Evolutionary conservation across 2,329 filamentous ascomycete species (phyloP).

Genomic region (Tolypocladium tundrense): DNA sequence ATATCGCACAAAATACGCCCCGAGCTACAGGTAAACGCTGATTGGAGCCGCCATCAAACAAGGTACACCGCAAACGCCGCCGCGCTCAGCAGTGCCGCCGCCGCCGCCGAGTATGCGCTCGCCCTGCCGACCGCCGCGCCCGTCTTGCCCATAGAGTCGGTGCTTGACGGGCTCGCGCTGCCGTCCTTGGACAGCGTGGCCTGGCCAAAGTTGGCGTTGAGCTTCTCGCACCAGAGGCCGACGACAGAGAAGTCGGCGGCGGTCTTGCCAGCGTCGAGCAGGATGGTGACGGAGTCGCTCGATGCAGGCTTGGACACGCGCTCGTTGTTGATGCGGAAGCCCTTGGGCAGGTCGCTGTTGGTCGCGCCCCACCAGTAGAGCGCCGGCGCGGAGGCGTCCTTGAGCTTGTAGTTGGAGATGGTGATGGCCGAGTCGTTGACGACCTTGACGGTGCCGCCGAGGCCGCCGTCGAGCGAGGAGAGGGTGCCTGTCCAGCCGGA

Average conservation of each 20-base stretch:
- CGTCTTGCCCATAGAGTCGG: background rate
- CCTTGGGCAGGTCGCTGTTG: constrained; percentile 7
- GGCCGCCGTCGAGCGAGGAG: constrained; percentile 12
- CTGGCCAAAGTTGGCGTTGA: constrained; percentile 14
- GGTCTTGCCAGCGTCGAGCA: constrained; percentile 13
- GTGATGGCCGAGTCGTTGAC: constrained; percentile 10
- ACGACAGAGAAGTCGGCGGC: constrained; percentile 11
- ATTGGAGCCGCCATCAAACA: background rate
- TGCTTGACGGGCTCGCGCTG: background rate
- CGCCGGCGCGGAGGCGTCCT: constrained; percentile 14
- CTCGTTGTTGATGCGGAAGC: constrained; percentile 16
- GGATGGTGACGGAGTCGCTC: constrained; percentile 9
- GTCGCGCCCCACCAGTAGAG: constrained; percentile 18
- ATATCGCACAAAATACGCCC: background rate
- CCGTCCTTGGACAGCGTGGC: constrained; percentile 6
- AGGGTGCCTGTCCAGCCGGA: constrained; percentile 9
- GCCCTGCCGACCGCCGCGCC: background rate
- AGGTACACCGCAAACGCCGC: background rate
- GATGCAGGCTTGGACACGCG: constrained; percentile 9
- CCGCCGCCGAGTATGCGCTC: background rate
- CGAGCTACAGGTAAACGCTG: background rate
- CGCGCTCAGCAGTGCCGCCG: background rate
- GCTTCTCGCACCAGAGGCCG: constrained; percentile 14
- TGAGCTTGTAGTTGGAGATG: constrained; percentile 12
- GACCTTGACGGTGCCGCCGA: constrained; percentile 13